These are phyloP conservation scores for Microbotryum silenes-acaulis DNA, from an alignment of 1,284 basidiomycete genomes.

Conservation along the genomic window DNA sequence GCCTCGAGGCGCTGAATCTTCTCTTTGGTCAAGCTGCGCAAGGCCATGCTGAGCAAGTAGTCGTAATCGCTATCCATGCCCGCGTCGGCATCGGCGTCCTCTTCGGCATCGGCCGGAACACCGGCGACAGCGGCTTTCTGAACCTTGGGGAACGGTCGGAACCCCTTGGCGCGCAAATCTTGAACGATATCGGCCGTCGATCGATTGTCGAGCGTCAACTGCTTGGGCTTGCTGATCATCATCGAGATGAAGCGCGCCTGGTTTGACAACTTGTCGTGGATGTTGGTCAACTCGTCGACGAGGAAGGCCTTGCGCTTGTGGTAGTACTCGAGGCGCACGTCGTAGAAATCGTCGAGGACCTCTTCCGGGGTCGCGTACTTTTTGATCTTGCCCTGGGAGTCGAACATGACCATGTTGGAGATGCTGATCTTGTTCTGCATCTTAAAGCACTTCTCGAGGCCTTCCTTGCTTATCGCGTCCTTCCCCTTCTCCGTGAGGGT, in stretches of 20 bases:
- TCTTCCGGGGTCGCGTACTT: slow-evolving; percentile 86
- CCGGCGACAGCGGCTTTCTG: slow-evolving; percentile 61
- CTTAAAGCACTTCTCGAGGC: slow-evolving; percentile 87
- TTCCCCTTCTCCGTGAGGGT: slow-evolving; percentile 73
- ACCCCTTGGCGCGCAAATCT: slow-evolving; percentile 75
- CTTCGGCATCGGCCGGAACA: slow-evolving; percentile 54
- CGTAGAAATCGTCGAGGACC: slow-evolving; percentile 90
- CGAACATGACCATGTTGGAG: slow-evolving; percentile 98
- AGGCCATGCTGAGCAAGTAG: slow-evolving; percentile 90
- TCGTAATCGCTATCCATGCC: slow-evolving; percentile 69
- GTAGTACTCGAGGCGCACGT: slow-evolving; percentile 79
- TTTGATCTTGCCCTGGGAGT: slow-evolving; percentile 91
- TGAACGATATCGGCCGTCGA: slow-evolving; percentile 79
- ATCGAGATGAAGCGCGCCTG: slow-evolving; percentile 96
- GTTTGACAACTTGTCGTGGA: slow-evolving; percentile 80
- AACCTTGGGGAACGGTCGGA: slow-evolving; percentile 80
- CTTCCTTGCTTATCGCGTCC: slow-evolving; percentile 80
- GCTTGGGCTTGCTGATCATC: slow-evolving; percentile 66
- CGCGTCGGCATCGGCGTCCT: slow-evolving; percentile 43
- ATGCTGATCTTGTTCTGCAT: slow-evolving; percentile 73
- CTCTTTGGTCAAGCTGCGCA: slow-evolving; percentile 89
- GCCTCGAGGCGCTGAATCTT: slow-evolving; percentile 55
- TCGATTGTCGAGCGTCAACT: slow-evolving; percentile 85
- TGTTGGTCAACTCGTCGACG: slow-evolving; percentile 72
- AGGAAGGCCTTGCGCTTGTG: slow-evolving; percentile 90